phyloP scores from a whole-genome alignment of 2,329 filamentous ascomycete species.

The Fusarium kyushuense region DNA sequence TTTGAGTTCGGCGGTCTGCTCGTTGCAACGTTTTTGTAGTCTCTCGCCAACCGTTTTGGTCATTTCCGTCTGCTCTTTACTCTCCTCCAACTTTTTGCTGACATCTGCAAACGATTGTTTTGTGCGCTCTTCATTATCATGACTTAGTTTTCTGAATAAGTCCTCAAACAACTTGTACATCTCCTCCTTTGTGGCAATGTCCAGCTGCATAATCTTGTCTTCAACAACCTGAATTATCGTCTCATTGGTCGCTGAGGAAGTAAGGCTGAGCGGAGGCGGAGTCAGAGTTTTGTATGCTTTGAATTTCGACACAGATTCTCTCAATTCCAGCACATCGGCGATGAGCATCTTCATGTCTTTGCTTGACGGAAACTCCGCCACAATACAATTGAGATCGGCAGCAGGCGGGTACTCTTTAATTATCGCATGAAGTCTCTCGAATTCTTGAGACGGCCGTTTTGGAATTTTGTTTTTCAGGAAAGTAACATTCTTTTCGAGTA shows the following conservation, averaged over 20 bases:
- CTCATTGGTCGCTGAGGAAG: constrained; percentile 16
- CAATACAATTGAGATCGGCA: constrained; percentile 3
- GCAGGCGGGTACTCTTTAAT: constrained; percentile 16
- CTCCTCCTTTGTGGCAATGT: constrained; percentile 16
- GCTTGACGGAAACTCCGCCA: constrained; percentile 20
- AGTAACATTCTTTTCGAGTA: constrained; percentile 9
- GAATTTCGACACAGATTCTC: constrained; percentile 1
- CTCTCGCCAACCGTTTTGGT: not conserved
- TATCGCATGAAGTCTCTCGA: constrained; percentile 5
- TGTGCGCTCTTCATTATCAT: constrained; percentile 34
- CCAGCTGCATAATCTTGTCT: constrained; percentile 15
- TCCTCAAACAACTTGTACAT: constrained; percentile 17
- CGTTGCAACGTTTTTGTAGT: constrained; percentile 1
- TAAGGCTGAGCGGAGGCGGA: not conserved
- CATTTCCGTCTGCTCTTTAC: not conserved
- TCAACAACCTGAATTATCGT: constrained; percentile 20
- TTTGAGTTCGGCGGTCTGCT: constrained; percentile 14
- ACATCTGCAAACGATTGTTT: constrained; percentile 25
- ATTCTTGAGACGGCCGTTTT: constrained; percentile 6
- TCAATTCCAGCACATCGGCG: constrained; percentile 13
- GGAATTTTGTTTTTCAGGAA: constrained; percentile 1
- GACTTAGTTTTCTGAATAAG: constrained; percentile 36
- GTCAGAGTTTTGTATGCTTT: constrained; percentile 1
- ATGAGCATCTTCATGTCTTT: constrained; percentile 15
- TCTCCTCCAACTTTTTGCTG: not conserved